Evolutionary conservation across 306 rosid species (phyloP), one percentile per base, ranked within the genome.

Genomic region (Cicer pinnatifidum): DNA sequence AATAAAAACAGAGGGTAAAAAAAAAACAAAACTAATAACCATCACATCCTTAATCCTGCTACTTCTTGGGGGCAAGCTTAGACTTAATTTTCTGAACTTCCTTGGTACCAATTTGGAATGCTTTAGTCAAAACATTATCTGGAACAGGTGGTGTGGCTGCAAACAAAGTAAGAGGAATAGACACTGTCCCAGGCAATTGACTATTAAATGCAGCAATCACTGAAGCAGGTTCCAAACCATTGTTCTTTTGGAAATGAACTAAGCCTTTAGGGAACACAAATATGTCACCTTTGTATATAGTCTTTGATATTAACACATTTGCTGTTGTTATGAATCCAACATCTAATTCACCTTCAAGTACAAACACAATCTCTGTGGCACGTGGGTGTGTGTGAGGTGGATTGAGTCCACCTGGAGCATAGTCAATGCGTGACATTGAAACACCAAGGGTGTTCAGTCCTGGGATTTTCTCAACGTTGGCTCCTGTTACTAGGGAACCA

Each of bases 311-410:
- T 16, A 91, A 79, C 72, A 72, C 87, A 72, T 89, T 88, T 1
- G 72, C 71, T 6, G 96, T 91, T 76, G 95, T 91, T 10, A 94
- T 75, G 84, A 94, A 91, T 0, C 97, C 95, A 1, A 94, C 98
- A n/a, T 91, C 91, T 17, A 94, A 58, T 67, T 56, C 69, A 0
- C 96, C 98, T 44, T 88, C 82, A 0, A 91, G 90, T 15, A 93
- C 97, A 11, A 72, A 94, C 28, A 89, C 92, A 0, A 94, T 63
- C 81, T 93, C 98, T 0, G 98, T 91, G 81, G 98, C 96, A 3
- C 96, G 93, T 12, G 95, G 96, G 84, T 94, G 98, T 0, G 96
- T 88, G 96, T 94, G 98, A 0, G 98, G 96, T 6, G 98, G 97
- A 85, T 94, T 94, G 1, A 87, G 76, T 40, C 98, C 98, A 8